phyloP scores from a whole-genome alignment of 306 rosid genomes.

The Alnus glutinosa region DNA sequence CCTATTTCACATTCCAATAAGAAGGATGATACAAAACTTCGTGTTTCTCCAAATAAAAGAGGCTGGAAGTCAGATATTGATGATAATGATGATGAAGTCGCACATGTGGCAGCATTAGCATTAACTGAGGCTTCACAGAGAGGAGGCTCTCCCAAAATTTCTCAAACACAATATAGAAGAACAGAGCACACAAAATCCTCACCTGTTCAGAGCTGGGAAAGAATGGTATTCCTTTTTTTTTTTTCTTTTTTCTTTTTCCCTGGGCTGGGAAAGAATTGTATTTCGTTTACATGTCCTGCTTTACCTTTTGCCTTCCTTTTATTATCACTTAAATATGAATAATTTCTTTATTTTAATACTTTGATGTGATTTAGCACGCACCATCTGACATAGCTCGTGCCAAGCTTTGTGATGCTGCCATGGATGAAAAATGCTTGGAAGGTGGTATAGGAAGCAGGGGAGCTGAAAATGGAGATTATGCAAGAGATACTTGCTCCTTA shows the following conservation, averaged over 20 bases:
- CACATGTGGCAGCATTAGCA: constrained; percentile 54
- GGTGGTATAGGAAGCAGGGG: constrained; percentile 64
- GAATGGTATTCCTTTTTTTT: constrained; percentile 35
- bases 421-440: constrained; percentile 61
- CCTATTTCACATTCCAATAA: constrained; percentile 54
- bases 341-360: constrained; percentile 16
- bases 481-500: constrained; percentile 55
- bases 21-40: constrained; percentile 44
- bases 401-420: constrained; percentile 24
- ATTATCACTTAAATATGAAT: constrained; percentile 10
- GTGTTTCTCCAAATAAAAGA: constrained; percentile 47
- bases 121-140: constrained; percentile 71
- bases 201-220: constrained; percentile 50
- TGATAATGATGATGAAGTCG: constrained; percentile 56
- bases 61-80: constrained; percentile 46
- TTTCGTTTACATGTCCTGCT: constrained; percentile 1
- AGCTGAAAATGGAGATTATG: constrained; percentile 73
- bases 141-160: constrained; percentile 62
- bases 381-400: constrained; percentile 37
- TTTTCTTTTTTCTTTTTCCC: too few species aligned
- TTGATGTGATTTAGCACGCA: constrained; percentile 43
- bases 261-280: constrained; percentile 45
- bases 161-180: constrained; percentile 45
- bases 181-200: constrained; percentile 43
- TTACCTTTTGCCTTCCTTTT: constrained; percentile 23